Conservation (phyloP, 139 green algal genomes). For the Bryopsis sp. region DNA sequence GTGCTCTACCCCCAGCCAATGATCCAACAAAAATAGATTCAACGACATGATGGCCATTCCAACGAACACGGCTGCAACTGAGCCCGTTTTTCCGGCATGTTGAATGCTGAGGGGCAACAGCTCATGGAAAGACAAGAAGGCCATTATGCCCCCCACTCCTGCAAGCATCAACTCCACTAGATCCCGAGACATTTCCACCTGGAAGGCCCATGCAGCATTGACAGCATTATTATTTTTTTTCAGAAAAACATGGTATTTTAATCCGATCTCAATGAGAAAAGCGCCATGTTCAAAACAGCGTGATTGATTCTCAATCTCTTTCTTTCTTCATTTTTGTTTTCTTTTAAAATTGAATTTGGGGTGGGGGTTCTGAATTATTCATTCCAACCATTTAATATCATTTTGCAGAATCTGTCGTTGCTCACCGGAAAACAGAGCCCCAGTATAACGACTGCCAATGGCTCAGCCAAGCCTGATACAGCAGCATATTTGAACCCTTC, state of each 20-base stretch:
- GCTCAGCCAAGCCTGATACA: constrained; percentile 45
- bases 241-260: too few relatives aligned
- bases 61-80: constrained; percentile 33
- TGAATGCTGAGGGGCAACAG: constrained; percentile 51
- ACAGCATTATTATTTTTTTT: too few relatives aligned
- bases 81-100: constrained; percentile 36
- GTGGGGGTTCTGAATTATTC: too few relatives aligned
- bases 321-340: too few relatives aligned
- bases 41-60: constrained; percentile 56
- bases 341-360: too few relatives aligned
- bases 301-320: too few relatives aligned
- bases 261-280: too few relatives aligned
- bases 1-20: too few relatives aligned
- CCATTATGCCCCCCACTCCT: constrained; percentile 65
- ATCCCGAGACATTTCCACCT: constrained; percentile 11
- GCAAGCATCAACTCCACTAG: constrained; percentile 28
- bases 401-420: constrained; percentile 20
- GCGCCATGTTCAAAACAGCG: too few relatives aligned
- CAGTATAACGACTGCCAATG: constrained; percentile 48
- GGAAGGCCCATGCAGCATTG: neutral
- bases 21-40: constrained; percentile 42
- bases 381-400: too few relatives aligned
- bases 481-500: constrained; percentile 43
- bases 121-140: constrained; percentile 48
- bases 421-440: constrained; percentile 36